Conservation (phyloP, 1,139 yeast species). For the Taphrina confusa region DNA sequence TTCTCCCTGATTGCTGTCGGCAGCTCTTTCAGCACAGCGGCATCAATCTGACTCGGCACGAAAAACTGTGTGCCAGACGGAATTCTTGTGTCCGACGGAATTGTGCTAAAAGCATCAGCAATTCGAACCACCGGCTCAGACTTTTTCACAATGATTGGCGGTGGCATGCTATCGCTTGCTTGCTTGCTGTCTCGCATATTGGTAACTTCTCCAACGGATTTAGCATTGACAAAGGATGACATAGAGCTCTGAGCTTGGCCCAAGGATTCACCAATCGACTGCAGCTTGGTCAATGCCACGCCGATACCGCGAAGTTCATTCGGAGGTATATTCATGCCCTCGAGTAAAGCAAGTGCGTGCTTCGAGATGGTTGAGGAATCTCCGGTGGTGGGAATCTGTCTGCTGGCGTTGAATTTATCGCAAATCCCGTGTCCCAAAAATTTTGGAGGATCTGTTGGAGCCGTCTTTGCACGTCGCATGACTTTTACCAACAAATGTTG, state of each 20-base stretch:
- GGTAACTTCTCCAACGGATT: too few species aligned
- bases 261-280: background rate
- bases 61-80: constrained; percentile 17
- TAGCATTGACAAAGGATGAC: constrained; percentile 1
- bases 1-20: constrained; percentile 36
- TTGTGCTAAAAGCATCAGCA: background rate
- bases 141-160: background rate
- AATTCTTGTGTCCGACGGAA: background rate
- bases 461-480: constrained; percentile 63
- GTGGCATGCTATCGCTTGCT: background rate
- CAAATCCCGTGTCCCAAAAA: constrained; percentile 82
- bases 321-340: constrained; percentile 63
- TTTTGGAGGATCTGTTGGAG: constrained; percentile 75
- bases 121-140: background rate
- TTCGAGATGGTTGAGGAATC: constrained; percentile 57
- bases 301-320: constrained; percentile 77
- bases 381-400: constrained; percentile 22
- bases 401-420: constrained; percentile 55
- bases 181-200: background rate
- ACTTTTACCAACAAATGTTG: constrained; percentile 60
- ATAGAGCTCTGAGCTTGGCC: constrained; percentile 10
- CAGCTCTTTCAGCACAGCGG: constrained; percentile 36
- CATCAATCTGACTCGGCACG: constrained; percentile 36
- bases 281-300: constrained; percentile 61
- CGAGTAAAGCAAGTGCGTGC: constrained; percentile 60